These are phyloP conservation scores for Fusarium compactum DNA, from an alignment of 2,329 filamentous ascomycete species.

Conservation along the genomic window DNA sequence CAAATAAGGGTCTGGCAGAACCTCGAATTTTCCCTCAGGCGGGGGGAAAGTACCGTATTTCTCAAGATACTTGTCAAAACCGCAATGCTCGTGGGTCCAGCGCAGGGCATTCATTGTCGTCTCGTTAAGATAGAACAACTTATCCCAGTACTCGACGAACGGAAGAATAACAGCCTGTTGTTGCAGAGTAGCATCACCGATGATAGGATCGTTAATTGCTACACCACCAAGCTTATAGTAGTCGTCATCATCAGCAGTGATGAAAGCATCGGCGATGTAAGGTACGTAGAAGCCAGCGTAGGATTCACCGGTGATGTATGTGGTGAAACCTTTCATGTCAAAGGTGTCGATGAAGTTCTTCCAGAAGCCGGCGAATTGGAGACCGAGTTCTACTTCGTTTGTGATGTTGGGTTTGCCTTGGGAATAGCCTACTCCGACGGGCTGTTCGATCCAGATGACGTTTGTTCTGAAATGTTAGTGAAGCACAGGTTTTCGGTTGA, in stretches of 20 bases:
- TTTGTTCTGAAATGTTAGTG: constrained; percentile 63
- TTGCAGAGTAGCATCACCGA: constrained; percentile 63
- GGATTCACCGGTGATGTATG: constrained; percentile 79
- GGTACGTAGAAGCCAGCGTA: constrained; percentile 77
- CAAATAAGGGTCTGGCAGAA: constrained; percentile 48
- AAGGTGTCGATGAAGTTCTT: constrained; percentile 82
- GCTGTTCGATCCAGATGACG: constrained; percentile 81
- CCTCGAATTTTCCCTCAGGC: constrained; percentile 66
- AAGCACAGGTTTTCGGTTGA: accelerated
- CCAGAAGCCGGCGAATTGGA: constrained; percentile 82
- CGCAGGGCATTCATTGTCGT: constrained; percentile 66
- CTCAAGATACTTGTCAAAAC: constrained; percentile 70
- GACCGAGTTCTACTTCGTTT: constrained; percentile 74
- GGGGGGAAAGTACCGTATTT: constrained; percentile 78
- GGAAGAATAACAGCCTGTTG: constrained; percentile 63
- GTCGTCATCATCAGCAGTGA: constrained; percentile 72
- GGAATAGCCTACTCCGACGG: constrained; percentile 75
- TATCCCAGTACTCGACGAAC: constrained; percentile 71
- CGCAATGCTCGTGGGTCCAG: constrained; percentile 66
- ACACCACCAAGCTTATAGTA: constrained; percentile 78
- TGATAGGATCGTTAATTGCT: constrained; percentile 78
- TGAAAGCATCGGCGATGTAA: constrained; percentile 79
- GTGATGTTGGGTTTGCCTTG: constrained; percentile 73
- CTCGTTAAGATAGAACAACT: constrained; percentile 73
- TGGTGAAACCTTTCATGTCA: constrained; percentile 72